phyloP scores from a whole-genome alignment of 208 protist genomes.

The Leishmania guyanensis region DNA sequence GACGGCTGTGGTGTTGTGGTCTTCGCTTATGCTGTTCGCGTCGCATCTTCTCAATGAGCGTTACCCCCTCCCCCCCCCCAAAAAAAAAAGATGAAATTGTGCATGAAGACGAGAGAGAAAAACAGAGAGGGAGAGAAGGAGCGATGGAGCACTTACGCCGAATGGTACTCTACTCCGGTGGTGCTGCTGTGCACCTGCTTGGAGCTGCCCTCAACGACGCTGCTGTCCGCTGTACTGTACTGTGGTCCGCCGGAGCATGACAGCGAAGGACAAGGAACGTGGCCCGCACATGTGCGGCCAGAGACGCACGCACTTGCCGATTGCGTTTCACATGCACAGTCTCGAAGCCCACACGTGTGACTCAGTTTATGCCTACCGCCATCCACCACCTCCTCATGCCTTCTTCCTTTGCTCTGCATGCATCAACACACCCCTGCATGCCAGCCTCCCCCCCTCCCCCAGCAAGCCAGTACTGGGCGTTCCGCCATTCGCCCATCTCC shows the following conservation, averaged over 20 bases:
- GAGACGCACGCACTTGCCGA: background rate
- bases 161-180: background rate
- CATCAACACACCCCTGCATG: background rate
- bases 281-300: background rate
- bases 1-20: background rate
- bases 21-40: background rate
- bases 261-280: background rate
- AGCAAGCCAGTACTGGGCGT: background rate
- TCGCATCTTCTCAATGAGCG: background rate
- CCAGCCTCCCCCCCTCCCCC: background rate
- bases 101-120: background rate
- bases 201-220: background rate
- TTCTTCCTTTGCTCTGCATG: background rate
- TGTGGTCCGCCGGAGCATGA: background rate
- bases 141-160: background rate
- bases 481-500: background rate
- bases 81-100: background rate
- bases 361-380: background rate
- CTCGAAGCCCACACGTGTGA: background rate
- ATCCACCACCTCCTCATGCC: background rate
- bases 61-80: background rate
- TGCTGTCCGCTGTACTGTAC: background rate
- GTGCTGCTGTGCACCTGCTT: background rate
- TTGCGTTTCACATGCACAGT: background rate
- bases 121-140: background rate